Conservation (phyloP, 768 basidiomycete genomes). For the Holtermanniella nyarrowii region DNA sequence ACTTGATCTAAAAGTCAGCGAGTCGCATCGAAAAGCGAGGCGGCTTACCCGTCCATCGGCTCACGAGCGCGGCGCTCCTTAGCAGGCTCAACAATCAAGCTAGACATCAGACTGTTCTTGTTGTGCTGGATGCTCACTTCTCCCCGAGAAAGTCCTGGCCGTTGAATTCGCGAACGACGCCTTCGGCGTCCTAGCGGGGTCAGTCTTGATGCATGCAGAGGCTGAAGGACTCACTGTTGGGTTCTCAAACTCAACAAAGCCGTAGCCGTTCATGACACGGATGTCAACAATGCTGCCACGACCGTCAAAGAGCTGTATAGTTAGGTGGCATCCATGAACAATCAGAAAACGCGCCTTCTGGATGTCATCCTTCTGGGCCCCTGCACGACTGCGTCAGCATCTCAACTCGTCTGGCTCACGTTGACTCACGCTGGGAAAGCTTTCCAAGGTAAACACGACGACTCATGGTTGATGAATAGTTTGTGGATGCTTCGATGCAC, state of each 20-base stretch:
- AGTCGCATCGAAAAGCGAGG: slow-evolving; percentile 6
- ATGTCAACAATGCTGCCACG: slow-evolving; percentile 82
- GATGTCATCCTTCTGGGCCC: background rate
- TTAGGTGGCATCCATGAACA: background rate
- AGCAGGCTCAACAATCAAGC: slow-evolving; percentile 92
- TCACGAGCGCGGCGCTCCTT: slow-evolving; percentile 78
- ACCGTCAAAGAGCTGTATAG: slow-evolving; percentile 56
- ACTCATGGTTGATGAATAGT: background rate
- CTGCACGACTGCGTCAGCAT: background rate
- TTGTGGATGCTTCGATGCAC: too few relatives aligned
- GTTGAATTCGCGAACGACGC: slow-evolving; percentile 76
- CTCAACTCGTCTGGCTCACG: background rate
- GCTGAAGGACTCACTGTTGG: slow-evolving; percentile 49
- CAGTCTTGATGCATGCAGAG: background rate
- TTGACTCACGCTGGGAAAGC: background rate
- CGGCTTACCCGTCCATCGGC: slow-evolving; percentile 6
- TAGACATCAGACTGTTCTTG: slow-evolving; percentile 33
- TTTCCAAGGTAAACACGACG: background rate
- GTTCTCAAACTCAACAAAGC: slow-evolving; percentile 92
- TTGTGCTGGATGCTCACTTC: slow-evolving; percentile 46
- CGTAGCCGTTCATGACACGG: slow-evolving; percentile 93
- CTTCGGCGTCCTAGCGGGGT: slow-evolving; percentile 73
- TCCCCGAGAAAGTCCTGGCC: slow-evolving; percentile 82
- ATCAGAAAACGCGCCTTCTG: background rate
- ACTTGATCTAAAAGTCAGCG: slow-evolving; percentile 25